Percentiles rank a stretch among this genome's conserved stretches.
Evolutionary conservation across 2,329 filamentous ascomycete species (phyloP).

Genomic region (Ophiostoma australiae): DNA sequence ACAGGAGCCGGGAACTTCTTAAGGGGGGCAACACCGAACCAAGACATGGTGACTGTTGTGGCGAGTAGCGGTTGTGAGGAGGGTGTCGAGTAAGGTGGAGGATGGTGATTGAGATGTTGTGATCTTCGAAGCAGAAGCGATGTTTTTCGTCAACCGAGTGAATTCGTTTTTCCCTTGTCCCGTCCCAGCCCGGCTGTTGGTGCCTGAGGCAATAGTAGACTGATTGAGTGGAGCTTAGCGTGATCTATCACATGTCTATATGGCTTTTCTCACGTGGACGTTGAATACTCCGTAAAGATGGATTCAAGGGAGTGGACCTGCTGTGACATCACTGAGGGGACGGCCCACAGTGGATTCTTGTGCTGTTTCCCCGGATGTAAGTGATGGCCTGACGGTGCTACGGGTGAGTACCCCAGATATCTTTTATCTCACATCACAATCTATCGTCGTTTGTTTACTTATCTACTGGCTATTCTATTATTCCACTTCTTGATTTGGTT

Average conservation of each 20-base stretch:
- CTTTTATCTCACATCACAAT: neutral
- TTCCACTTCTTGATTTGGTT: neutral
- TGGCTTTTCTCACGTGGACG: neutral
- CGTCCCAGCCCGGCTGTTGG: constrained; percentile 21
- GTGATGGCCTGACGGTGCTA: neutral
- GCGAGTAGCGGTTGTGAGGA: constrained; percentile 40
- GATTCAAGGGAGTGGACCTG: neutral
- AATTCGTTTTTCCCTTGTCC: constrained; percentile 20
- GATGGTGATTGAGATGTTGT: neutral
- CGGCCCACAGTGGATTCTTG: constrained; percentile 2
- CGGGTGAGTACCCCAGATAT: constrained; percentile 2
- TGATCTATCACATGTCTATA: neutral
- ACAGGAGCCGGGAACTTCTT: constrained; percentile 80
- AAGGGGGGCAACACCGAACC: constrained; percentile 59
- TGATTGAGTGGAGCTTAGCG: neutral
- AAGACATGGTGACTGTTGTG: constrained; percentile 59
- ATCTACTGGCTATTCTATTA: neutral
- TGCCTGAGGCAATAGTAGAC: constrained; percentile 21
- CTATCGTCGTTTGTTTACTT: neutral
- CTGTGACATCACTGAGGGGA: neutral
- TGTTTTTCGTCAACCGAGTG: constrained; percentile 19
- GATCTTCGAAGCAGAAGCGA: constrained; percentile 15
- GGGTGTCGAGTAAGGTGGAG: neutral
- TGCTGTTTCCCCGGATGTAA: constrained; percentile 13
- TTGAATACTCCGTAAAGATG: neutral